These are phyloP conservation scores for Lenwebbia sp. DNA, from an alignment of 345 rosid genomes.

Conservation along the genomic window DNA sequence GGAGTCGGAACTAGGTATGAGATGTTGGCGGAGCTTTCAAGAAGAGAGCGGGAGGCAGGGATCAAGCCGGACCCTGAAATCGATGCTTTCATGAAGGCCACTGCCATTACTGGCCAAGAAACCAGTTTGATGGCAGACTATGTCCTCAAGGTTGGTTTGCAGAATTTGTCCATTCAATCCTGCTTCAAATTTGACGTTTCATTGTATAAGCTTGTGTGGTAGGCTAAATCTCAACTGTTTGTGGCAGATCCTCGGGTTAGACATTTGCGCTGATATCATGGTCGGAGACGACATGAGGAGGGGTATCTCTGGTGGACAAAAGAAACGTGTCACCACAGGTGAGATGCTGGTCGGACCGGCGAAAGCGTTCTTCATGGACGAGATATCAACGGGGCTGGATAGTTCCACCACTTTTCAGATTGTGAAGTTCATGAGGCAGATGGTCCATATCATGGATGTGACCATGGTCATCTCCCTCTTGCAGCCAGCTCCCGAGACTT, in stretches of 20 bases:
- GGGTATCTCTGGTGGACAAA: conserved; percentile 41
- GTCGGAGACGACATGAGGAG: conserved; percentile 43
- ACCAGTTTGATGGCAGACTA: conserved; percentile 19
- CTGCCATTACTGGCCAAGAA: conserved; percentile 22
- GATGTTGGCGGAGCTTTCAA: conserved; percentile 22
- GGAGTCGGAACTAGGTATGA: conserved; percentile 28
- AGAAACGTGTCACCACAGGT: conserved; percentile 36
- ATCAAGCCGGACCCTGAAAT: conserved; percentile 27
- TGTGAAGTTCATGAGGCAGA: conserved; percentile 28
- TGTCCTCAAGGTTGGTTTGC: conserved; percentile 22
- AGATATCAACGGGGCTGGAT: conserved; percentile 45
- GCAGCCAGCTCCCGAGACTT: conserved; percentile 46
- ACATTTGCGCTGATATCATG: conserved; percentile 28
- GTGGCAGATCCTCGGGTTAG: conserved; percentile 24
- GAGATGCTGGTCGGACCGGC: conserved; percentile 39
- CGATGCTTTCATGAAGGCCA: conserved; percentile 26
- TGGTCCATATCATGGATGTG: conserved; percentile 33
- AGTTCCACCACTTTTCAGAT: conserved; percentile 42
- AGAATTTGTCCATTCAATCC: neutral
- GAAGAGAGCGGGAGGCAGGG: conserved; percentile 29
- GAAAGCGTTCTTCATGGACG: conserved; percentile 38
- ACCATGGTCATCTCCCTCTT: conserved; percentile 37
- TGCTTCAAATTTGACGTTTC: neutral
- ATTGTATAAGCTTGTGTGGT: neutral
- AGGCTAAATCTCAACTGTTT: neutral